Conservation (phyloP, 495 filamentous ascomycete genomes). For the Penicillium bovifimosum region DNA sequence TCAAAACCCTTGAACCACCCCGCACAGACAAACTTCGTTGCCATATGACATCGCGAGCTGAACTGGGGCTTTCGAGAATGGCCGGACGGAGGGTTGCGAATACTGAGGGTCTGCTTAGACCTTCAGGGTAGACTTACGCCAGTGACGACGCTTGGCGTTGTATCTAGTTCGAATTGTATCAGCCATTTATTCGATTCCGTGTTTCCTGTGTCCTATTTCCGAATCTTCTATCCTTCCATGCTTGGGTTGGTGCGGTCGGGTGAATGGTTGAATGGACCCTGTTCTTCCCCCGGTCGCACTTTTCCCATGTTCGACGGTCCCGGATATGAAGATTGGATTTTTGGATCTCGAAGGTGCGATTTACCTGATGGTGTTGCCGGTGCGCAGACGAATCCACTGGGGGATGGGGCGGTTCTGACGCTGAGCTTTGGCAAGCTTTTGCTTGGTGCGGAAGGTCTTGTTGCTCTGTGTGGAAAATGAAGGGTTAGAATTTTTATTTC, state of each 20-base stretch:
- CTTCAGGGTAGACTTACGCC: slow-evolving; percentile 99
- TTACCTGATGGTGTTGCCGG: slow-evolving; percentile 97
- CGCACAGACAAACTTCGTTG: slow-evolving; percentile 15
- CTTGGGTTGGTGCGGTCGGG: background rate
- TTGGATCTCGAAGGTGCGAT: slow-evolving; percentile 24
- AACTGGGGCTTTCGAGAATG: slow-evolving; percentile 10
- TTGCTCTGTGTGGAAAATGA: slow-evolving; percentile 61
- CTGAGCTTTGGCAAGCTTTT: slow-evolving; percentile 99
- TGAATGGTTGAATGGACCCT: background rate
- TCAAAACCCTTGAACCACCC: slow-evolving; percentile 10
- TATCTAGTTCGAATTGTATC: slow-evolving; percentile 56
- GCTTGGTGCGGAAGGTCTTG: slow-evolving; percentile 99
- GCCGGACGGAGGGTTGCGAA: slow-evolving; percentile 8
- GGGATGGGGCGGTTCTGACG: slow-evolving; percentile 99
- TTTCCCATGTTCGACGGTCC: background rate
- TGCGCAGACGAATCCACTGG: slow-evolving; percentile 98
- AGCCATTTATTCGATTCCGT: slow-evolving; percentile 15
- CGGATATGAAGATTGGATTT: background rate
- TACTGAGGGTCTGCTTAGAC: slow-evolving; percentile 58
- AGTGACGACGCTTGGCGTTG: slow-evolving; percentile 99
- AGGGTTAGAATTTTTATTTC: slow-evolving; percentile 11
- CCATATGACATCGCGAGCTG: slow-evolving; percentile 8
- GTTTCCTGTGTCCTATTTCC: background rate
- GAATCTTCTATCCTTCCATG: background rate
- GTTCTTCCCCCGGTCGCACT: background rate